Evolutionary conservation across 2,329 filamentous ascomycete genomes (phyloP), one percentile per base, ranked within the genome.

Genomic region (Neurospora sp.): DNA sequence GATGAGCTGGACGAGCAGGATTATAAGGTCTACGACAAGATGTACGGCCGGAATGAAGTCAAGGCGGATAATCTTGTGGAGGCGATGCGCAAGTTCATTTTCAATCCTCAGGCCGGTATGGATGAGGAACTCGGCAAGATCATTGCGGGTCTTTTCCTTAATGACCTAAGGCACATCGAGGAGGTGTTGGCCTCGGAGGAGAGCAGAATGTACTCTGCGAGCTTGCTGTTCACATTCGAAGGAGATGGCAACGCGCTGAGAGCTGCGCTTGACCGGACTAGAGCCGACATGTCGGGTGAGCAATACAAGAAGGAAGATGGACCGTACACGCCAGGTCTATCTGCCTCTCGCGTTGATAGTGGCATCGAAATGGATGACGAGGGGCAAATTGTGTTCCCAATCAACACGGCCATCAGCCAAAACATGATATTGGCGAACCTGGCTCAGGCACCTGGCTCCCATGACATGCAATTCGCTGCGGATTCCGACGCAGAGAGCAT

Each of bases 151-250:
- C 83, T 82, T 4, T 89, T 90, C 75, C 80, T 83, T 3, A 77
- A 80, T 4, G 87, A 88, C 41, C 80, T 90, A 62, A 80, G 79
- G 73, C 81, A 76, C 68, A 84, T 89, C 0, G 82, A 87, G 72
- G 77, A 84, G 1, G 81, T 88, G 0, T 78, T 90, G n/a, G 80
- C 84, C 66, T 79, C 77, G 1, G 82, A 88, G 72, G 86, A 89
- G 76, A 88, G 83, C 72, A 84, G 87, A 73, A 90, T 90, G 87
- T 90, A 86, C 77, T 90, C 87, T 11, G 80, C 86, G 0, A 88
- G 86, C 69, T 78, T 90, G 33, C 82, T 90, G 0, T 89, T 90
- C 70, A 84, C 89, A 2, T 89, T 88, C 43, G 88, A 90, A 75
- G 88, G 88, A 33, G 87, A 90, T 67, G 88, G 87, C 28, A 77